Evolutionary conservation across 306 rosid genomes (phyloP).

Genomic region (Carpinus fangiana): DNA sequence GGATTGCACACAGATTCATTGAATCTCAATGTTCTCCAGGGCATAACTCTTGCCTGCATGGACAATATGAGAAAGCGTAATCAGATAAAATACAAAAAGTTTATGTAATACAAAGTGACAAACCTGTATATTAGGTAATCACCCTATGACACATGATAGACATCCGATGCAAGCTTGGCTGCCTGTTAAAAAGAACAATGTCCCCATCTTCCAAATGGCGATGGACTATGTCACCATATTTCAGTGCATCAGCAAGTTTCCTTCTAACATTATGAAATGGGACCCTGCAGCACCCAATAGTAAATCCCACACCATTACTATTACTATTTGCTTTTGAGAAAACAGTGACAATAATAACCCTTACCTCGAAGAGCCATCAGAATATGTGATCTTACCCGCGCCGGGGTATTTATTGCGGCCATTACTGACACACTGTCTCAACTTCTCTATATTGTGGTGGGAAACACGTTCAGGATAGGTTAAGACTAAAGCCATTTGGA

Average conservation of each 20-base stretch:
- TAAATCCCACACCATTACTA: conserved; percentile 21
- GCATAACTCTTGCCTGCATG: conserved; percentile 93
- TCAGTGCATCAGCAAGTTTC: conserved; percentile 70
- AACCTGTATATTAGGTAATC: conserved; percentile 27
- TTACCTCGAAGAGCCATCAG: conserved; percentile 63
- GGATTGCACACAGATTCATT: conserved; percentile 98
- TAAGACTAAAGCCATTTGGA: conserved; percentile 84
- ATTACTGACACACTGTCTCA: conserved; percentile 85
- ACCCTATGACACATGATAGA: conserved; percentile 98
- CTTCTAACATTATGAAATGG: conserved; percentile 44
- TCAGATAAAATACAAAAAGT: conserved; percentile 1
- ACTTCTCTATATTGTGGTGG: conserved; percentile 79
- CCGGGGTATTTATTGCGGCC: conserved; percentile 97
- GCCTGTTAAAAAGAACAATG: conserved; percentile 87
- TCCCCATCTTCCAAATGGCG: conserved; percentile 99
- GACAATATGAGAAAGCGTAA: conserved; percentile 27
- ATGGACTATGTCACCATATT: conserved; percentile 77
- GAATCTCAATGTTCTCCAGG: conserved; percentile 97
- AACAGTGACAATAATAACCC: conserved; percentile 20
- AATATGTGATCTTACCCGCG: conserved; percentile 55
- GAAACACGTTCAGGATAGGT: conserved; percentile 91
- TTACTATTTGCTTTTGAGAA: conserved; percentile 11
- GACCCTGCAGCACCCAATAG: conserved; percentile 48
- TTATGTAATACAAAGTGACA: background rate
- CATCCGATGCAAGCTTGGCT: conserved; percentile 97